These are phyloP conservation scores for Lachnellula occidentalis DNA, from an alignment of 2,329 filamentous ascomycete genomes.

Conservation along the genomic window DNA sequence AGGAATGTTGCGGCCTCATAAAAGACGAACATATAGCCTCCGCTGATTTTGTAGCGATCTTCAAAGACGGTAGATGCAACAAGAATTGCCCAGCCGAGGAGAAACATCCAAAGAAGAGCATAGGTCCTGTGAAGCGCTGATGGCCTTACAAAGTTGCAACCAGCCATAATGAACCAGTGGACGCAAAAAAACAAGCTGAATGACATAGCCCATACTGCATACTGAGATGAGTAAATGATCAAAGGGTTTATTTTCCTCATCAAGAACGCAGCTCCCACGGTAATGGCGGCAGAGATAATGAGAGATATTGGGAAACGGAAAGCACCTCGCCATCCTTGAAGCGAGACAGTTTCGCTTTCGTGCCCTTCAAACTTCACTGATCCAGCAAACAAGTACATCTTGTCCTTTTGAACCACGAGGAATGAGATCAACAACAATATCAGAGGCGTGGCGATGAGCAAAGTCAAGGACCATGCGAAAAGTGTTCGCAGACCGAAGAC, in stretches of 20 bases:
- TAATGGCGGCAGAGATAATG: conserved; percentile 58
- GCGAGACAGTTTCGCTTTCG: conserved; percentile 53
- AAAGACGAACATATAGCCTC: conserved; percentile 77
- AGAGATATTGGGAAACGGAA: conserved; percentile 79
- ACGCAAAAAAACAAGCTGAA: conserved; percentile 72
- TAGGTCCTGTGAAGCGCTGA: conserved; percentile 83
- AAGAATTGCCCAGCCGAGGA: conserved; percentile 66
- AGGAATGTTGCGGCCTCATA: conserved; percentile 72
- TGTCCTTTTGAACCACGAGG: conserved; percentile 64
- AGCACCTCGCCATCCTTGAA: conserved; percentile 76
- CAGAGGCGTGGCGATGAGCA: conserved; percentile 76
- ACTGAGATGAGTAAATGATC: conserved; percentile 85
- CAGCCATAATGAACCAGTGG: conserved; percentile 77
- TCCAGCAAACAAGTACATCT: conserved; percentile 81
- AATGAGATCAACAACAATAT: conserved; percentile 64
- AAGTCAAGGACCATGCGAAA: conserved; percentile 79
- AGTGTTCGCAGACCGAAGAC: conserved; percentile 75
- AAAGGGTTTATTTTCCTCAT: conserved; percentile 80
- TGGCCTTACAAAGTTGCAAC: conserved; percentile 73
- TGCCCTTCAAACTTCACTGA: conserved; percentile 51
- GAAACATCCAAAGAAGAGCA: conserved; percentile 77
- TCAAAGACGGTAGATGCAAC: conserved; percentile 71
- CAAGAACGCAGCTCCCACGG: conserved; percentile 68
- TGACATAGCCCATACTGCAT: conserved; percentile 85
- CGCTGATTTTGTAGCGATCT: conserved; percentile 64